Base-by-base conservation (phyloP, 2,329 filamentous ascomycete genomes). In the Talaromyces rugulosus region DNA sequence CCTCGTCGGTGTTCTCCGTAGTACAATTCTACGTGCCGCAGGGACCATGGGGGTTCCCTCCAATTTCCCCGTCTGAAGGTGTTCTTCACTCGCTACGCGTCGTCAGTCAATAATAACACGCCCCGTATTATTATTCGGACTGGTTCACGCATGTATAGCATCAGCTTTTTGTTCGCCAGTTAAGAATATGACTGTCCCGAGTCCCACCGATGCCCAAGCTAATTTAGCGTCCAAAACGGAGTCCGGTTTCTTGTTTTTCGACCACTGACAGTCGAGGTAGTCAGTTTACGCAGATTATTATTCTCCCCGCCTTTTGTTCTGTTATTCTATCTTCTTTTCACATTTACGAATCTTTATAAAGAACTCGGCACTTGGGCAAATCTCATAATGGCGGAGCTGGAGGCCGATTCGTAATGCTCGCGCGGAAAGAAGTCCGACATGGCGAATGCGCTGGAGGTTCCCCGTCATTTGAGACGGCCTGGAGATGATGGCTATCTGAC, bases 401-500 rank as follows among this genome's bases (percentile, higher is more conserved):
- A 23, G 23, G 23, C 23, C 2, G 23, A 4, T 18, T 18, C 8
- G 18, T 23, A 47, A 47, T 27, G 18, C 18, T 47, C 8, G 44
- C 28, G 31, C 50, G 33, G 33, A 18, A 14, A 44, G 33, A 27
- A 59, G 54, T 33, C 14, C 54, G 42, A 52, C 30, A 61, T 61
- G 60, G 54, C 27, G 14, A 52, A 31, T 16, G 40, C n/a, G 23
- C 7, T 23, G 36, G 60, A 34, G 40, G 51, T 67, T 53, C 73
- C 74, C 44, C 66, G 76, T 52, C 71, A 78, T 59, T 66, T 77
- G 67, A 68, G 72, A 57, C 71, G 60, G 33, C 76, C 74, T 1
- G 77, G 76, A 23, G 73, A 78, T 31, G 77, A 80, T 42, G 77
- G 78, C 4, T 80, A 77, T 66, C 72, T 76, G 31, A 80, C 78